Evolutionary conservation across 768 basidiomycete genomes (phyloP).

Genomic region (Aureoboletus auriporus): DNA sequence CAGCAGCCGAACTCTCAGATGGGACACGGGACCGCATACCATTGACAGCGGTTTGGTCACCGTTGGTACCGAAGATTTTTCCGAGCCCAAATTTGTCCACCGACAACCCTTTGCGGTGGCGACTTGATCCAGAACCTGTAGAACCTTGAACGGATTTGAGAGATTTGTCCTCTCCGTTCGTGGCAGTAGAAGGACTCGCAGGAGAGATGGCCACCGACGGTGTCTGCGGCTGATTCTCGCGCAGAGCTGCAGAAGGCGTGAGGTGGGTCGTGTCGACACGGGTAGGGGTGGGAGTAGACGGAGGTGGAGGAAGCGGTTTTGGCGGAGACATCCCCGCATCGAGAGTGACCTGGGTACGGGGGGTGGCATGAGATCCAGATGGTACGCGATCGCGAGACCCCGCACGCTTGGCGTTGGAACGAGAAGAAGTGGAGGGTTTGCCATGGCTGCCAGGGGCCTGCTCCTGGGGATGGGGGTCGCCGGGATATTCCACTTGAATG

Average conservation of each 20-base stretch:
- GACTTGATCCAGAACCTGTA: conserved; percentile 42
- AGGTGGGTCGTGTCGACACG: conserved; percentile 21
- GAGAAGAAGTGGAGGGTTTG: conserved; percentile 11
- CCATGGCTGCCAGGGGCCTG: conserved; percentile 16
- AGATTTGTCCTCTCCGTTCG: conserved; percentile 25
- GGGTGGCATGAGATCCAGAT: conserved; percentile 10
- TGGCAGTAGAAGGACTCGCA: conserved; percentile 38
- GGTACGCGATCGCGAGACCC: conserved; percentile 15
- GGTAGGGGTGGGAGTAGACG: conserved; percentile 15
- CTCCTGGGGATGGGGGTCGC: conserved; percentile 41
- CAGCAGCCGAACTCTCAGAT: conserved; percentile 36
- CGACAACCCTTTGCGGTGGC: conserved; percentile 67
- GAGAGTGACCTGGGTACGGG: conserved; percentile 6
- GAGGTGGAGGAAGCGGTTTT: conserved; percentile 31
- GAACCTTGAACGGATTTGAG: conserved; percentile 27
- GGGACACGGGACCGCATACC: conserved; percentile 39
- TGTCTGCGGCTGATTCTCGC: conserved; percentile 27
- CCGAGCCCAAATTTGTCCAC: conserved; percentile 77
- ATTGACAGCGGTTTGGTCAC: conserved; percentile 31
- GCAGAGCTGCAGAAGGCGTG: conserved; percentile 23
- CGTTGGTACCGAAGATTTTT: conserved; percentile 59
- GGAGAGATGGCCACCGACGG: conserved; percentile 36
- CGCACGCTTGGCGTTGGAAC: conserved; percentile 11
- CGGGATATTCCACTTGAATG: conserved; percentile 90
- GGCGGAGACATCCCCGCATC: conserved; percentile 7